A percentile compares a stretch with the other conserved stretches of the same genome.
These are phyloP conservation scores for Hyaloscypha variabilis DNA, from an alignment of 495 filamentous ascomycete species.

Conservation along the genomic window DNA sequence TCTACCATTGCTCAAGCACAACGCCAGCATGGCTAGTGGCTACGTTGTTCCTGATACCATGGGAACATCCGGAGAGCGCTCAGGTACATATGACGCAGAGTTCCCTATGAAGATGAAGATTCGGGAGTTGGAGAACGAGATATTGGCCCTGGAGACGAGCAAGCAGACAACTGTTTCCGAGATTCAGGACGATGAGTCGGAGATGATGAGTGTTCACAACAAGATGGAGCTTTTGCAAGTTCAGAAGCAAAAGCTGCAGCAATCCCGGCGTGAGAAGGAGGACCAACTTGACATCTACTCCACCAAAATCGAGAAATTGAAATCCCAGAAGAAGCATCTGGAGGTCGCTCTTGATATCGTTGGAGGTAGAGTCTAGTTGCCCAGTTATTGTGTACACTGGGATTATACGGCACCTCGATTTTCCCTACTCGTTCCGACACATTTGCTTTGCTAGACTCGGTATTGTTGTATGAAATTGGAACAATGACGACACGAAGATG, in stretches of 20 bases:
- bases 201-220: neutral
- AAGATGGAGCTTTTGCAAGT: neutral
- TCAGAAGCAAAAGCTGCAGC: neutral
- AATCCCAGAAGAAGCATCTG: neutral
- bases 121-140: constrained; percentile 4
- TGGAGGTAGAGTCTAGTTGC: neutral
- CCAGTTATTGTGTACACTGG: no score
- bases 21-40: neutral
- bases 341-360: neutral
- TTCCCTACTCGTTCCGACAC: neutral
- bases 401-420: no score
- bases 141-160: neutral
- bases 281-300: neutral
- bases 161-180: neutral
- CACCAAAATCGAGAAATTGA: neutral
- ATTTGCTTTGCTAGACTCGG: neutral
- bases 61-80: neutral
- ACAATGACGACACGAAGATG: neutral
- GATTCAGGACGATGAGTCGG: neutral
- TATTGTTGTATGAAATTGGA: neutral
- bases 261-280: neutral
- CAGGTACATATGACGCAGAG: neutral
- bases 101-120: constrained; percentile 1
- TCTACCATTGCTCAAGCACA: neutral
- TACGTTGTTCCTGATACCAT: neutral